A percentile compares a stretch with the other conserved stretches of the same genome.
These are phyloP conservation scores for Trichosanthes truncata DNA, from an alignment of 306 rosid genomes.

Conservation along the genomic window DNA sequence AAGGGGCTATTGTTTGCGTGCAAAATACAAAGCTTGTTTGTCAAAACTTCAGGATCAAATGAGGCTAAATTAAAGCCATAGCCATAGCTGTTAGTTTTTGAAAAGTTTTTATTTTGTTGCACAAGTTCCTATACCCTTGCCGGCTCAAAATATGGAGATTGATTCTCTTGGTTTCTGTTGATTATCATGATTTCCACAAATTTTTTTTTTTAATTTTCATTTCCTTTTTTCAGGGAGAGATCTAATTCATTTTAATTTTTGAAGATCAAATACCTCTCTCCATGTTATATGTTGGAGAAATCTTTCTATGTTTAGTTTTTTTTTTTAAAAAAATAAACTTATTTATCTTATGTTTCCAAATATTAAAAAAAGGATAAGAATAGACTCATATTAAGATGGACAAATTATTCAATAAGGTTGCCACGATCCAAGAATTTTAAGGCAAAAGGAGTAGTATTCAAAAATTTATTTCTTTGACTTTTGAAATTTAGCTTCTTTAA, in stretches of 20 bases:
- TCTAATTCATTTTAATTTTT: background rate
- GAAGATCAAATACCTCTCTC: background rate
- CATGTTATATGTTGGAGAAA: no score
- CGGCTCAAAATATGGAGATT: slow-evolving; percentile 13
- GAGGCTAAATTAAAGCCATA: background rate
- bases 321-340: no score
- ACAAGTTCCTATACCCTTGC: slow-evolving; percentile 9
- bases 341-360: no score
- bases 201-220: background rate
- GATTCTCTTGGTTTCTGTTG: slow-evolving; percentile 1
- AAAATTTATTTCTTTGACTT: no score
- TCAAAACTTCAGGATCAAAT: background rate
- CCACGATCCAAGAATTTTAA: no score
- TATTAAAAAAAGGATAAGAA: no score
- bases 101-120: background rate
- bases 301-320: no score
- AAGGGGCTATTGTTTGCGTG: background rate
- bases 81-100: background rate
- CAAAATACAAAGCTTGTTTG: background rate
- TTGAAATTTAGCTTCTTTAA: no score
- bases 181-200: background rate
- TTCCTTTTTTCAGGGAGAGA: background rate
- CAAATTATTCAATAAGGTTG: no score
- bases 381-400: no score
- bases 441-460: no score